A percentile compares a stretch with the other conserved stretches of the same genome.
These are phyloP conservation scores for Anacardium occidentale DNA, from an alignment of 345 rosid species.

Conservation along the genomic window DNA sequence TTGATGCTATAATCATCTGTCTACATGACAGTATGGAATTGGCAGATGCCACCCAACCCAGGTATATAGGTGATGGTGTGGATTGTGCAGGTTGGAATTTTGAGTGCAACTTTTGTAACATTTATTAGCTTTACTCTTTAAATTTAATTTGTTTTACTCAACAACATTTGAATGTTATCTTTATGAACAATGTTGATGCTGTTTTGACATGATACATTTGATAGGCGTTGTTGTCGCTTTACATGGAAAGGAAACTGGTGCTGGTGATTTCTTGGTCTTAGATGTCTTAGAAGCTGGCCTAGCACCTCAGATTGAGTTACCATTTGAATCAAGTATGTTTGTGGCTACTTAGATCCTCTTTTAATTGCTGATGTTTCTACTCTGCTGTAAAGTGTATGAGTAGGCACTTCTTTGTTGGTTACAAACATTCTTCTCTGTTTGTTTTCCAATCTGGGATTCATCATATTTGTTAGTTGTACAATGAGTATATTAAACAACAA, in stretches of 20 bases:
- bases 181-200: constrained; percentile 16
- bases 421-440: not conserved
- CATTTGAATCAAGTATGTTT: constrained; percentile 53
- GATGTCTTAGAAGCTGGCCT: constrained; percentile 89
- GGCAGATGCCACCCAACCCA: not conserved
- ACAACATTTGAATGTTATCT: constrained; percentile 6
- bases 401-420: constrained; percentile 9
- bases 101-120: not conserved
- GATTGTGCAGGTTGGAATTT: not conserved
- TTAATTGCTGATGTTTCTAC: constrained; percentile 14
- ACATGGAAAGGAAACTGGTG: constrained; percentile 82
- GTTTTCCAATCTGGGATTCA: not conserved
- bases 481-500: not conserved
- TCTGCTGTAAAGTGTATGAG: not conserved
- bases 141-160: not conserved
- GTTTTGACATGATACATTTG: constrained; percentile 23
- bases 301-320: constrained; percentile 71
- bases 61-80: too few relatives aligned
- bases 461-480: not conserved
- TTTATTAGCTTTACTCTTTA: not conserved
- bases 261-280: constrained; percentile 77
- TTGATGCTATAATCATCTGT: not conserved
- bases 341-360: constrained; percentile 16
- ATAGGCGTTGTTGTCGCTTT: constrained; percentile 80
- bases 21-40: not conserved